Conservation (phyloP, 305 asterid species). For the Fraxinus xanthoxyloides region DNA sequence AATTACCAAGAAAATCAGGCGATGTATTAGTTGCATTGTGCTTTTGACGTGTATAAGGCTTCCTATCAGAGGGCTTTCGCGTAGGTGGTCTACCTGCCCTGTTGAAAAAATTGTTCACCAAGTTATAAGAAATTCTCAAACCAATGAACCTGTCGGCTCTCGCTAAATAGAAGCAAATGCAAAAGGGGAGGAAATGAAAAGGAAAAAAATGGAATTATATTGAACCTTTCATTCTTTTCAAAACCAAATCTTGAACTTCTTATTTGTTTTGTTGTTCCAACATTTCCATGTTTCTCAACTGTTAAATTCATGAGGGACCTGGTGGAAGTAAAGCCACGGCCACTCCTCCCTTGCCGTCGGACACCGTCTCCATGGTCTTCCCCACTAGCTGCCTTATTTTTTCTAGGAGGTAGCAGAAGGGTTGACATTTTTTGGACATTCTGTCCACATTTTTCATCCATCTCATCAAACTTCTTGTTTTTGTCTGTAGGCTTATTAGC, state of each 20-base stretch:
- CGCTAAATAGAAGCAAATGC: constrained; percentile 11
- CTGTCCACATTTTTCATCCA: constrained; percentile 64
- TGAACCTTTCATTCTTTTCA: constrained; percentile 80
- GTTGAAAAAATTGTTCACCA: constrained; percentile 45
- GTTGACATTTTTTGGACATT: constrained; percentile 78
- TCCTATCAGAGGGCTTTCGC: constrained; percentile 87
- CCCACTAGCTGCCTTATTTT: constrained; percentile 56
- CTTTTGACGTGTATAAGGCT: constrained; percentile 75
- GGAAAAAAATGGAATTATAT: constrained; percentile 5
- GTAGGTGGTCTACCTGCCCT: constrained; percentile 79
- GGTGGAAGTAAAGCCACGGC: constrained; percentile 64
- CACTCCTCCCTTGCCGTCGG: constrained; percentile 84
- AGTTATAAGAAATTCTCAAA: constrained; percentile 21
- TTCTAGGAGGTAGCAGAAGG: constrained; percentile 73
- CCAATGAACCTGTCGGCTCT: neutral
- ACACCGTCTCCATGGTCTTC: constrained; percentile 69
- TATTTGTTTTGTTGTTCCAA: constrained; percentile 79
- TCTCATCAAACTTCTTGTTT: constrained; percentile 61
- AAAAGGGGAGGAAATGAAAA: constrained; percentile 5
- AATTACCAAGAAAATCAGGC: constrained; percentile 77
- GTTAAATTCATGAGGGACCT: constrained; percentile 66
- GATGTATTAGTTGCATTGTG: constrained; percentile 51
- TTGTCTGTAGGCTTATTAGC: constrained; percentile 57
- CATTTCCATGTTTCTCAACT: constrained; percentile 65
- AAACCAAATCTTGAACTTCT: constrained; percentile 77